A percentile compares a stretch with the other conserved stretches of the same genome.
These are phyloP conservation scores for Pleoardoris graminearum DNA, from an alignment of 2,329 filamentous ascomycete genomes.

Conservation along the genomic window DNA sequence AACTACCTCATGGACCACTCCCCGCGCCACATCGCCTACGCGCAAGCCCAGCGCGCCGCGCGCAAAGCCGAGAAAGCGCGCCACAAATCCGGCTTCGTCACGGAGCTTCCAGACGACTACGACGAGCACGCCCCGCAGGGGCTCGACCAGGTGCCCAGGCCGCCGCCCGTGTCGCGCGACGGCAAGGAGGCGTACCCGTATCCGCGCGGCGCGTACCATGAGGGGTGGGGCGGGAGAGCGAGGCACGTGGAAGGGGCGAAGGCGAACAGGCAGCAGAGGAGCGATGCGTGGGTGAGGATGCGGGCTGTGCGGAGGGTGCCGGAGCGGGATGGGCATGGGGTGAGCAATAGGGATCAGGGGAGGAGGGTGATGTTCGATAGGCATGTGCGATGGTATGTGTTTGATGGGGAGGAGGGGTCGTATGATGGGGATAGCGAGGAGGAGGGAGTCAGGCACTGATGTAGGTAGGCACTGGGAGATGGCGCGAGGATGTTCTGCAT, in stretches of 20 bases:
- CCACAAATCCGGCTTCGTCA: background rate
- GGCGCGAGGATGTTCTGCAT: too few relatives aligned
- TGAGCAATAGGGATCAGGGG: background rate
- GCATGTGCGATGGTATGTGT: slow-evolving; percentile 2
- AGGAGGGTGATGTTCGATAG: slow-evolving; percentile 3
- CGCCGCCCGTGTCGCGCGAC: background rate
- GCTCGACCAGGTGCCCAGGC: background rate
- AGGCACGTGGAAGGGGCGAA: background rate
- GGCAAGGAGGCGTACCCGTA: slow-evolving; percentile 6
- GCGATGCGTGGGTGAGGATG: slow-evolving; percentile 22
- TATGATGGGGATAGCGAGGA: background rate
- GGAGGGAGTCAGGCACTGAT: too few relatives aligned
- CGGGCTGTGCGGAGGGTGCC: slow-evolving; percentile 9
- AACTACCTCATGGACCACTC: slow-evolving; percentile 14
- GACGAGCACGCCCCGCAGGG: background rate
- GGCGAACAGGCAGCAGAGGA: slow-evolving; percentile 13
- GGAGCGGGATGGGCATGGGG: background rate
- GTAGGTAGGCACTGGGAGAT: too few relatives aligned
- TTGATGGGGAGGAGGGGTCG: background rate
- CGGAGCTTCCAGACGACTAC: background rate
- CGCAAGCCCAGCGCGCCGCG: background rate
- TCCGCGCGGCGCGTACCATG: background rate
- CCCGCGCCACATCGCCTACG: slow-evolving; percentile 12
- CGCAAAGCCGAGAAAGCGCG: background rate
- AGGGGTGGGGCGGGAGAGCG: background rate